Percentiles rank a stretch among this genome's conserved stretches.
Evolutionary conservation across 2,329 filamentous ascomycete genomes (phyloP).

Genomic region (Pseudogymnoascus sp.): DNA sequence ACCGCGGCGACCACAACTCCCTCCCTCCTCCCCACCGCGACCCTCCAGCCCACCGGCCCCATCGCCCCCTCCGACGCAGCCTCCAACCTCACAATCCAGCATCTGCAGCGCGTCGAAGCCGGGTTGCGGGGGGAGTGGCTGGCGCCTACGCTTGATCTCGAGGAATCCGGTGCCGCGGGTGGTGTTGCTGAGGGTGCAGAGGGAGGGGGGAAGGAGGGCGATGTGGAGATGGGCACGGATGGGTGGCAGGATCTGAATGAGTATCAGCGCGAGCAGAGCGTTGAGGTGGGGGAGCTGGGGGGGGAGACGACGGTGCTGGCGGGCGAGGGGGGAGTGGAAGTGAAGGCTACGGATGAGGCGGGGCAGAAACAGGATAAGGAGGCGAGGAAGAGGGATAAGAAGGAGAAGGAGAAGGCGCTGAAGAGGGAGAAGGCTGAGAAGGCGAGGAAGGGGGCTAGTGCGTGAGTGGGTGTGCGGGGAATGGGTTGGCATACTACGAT

Average conservation of each 20-base stretch:
- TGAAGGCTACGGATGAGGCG: conserved; percentile 27
- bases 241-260: conserved; percentile 31
- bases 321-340: conserved; percentile 34
- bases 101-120: conserved; percentile 42
- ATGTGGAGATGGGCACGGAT: conserved; percentile 21
- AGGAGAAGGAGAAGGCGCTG: conserved; percentile 42
- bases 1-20: conserved; percentile 18
- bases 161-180: conserved; percentile 23
- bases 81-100: conserved; percentile 39
- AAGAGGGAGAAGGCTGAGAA: conserved; percentile 48
- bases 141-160: conserved; percentile 32
- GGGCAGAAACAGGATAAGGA: conserved; percentile 29
- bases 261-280: conserved; percentile 27
- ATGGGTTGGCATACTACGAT: neutral
- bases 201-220: conserved; percentile 11
- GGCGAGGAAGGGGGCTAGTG: conserved; percentile 29
- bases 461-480: neutral
- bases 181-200: conserved; percentile 8
- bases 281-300: conserved; percentile 22
- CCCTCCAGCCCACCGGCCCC: conserved; percentile 25
- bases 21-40: conserved; percentile 28
- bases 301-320: conserved; percentile 11
- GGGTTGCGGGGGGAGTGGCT: conserved; percentile 44
- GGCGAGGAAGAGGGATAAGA: conserved; percentile 31
- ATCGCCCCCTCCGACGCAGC: conserved; percentile 17